phyloP scores from a whole-genome alignment of 441 rosid genomes.

The Gossypium schwendimanii region DNA sequence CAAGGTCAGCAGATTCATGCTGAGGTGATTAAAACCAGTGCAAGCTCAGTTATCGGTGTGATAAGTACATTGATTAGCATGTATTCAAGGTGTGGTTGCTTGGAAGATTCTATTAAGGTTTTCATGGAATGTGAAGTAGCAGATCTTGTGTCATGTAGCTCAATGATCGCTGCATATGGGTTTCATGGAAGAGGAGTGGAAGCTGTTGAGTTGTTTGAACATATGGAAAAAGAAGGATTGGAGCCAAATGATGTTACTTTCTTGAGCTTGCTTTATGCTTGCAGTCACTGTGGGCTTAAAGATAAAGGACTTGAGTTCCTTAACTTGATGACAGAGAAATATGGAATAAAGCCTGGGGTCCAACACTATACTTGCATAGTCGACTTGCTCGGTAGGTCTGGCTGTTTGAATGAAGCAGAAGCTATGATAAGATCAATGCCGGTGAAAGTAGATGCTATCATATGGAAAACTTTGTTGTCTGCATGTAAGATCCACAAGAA shows the following conservation, averaged over 20 bases:
- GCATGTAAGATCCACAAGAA: constrained; percentile 73
- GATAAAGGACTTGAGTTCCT: constrained; percentile 59
- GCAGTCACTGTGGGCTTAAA: constrained; percentile 81
- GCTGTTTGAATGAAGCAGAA: constrained; percentile 70
- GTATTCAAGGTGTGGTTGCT: constrained; percentile 81
- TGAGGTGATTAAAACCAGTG: constrained; percentile 57
- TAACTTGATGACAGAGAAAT: constrained; percentile 50
- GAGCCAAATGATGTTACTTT: constrained; percentile 69
- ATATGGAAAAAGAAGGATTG: constrained; percentile 37
- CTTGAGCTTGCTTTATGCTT: constrained; percentile 75
- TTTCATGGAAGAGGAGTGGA: constrained; percentile 73
- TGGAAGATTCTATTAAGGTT: constrained; percentile 61
- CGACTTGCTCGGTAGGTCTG: constrained; percentile 76
- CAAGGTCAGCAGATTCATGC: constrained; percentile 90
- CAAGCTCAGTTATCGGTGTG: constrained; percentile 40
- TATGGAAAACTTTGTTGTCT: constrained; percentile 87
- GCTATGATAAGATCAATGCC: constrained; percentile 65
- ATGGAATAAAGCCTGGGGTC: constrained; percentile 48
- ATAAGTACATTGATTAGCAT: constrained; percentile 63
- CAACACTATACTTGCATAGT: constrained; percentile 75
- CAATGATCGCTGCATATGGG: constrained; percentile 80
- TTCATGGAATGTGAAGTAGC: constrained; percentile 44
- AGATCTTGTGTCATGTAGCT: constrained; percentile 69
- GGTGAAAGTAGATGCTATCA: constrained; percentile 49
- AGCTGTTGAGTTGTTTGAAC: constrained; percentile 57